Evolutionary conservation across 2,329 filamentous ascomycete genomes (phyloP).

Genomic region (Talaromyces sp.): DNA sequence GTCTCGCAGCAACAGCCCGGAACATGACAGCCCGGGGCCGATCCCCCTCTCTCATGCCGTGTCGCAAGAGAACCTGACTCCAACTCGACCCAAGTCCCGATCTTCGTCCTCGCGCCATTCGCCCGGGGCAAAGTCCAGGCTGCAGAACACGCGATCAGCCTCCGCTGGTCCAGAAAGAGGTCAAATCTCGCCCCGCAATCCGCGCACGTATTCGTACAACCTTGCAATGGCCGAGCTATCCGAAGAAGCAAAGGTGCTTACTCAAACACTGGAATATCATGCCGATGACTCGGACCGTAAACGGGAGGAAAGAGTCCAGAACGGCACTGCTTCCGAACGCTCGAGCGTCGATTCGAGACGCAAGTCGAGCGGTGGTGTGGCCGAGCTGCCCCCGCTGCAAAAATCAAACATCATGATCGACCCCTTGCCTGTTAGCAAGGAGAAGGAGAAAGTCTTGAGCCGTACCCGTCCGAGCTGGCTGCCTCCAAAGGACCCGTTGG

Average conservation of each 20-base stretch:
- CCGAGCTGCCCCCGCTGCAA: slow-evolving; percentile 55
- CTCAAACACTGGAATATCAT: slow-evolving; percentile 55
- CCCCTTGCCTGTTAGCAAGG: slow-evolving; percentile 60
- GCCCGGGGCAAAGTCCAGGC: slow-evolving; percentile 22
- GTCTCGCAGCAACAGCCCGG: slow-evolving; percentile 39
- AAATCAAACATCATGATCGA: slow-evolving; percentile 61
- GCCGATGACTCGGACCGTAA: slow-evolving; percentile 45
- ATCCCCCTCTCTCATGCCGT: slow-evolving; percentile 38
- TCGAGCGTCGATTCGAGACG: slow-evolving; percentile 35
- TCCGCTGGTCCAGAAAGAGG: slow-evolving; percentile 38
- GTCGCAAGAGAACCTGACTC: slow-evolving; percentile 13
- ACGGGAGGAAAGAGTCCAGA: slow-evolving; percentile 44
- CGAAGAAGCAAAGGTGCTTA: slow-evolving; percentile 55
- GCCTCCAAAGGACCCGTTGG: slow-evolving; percentile 69
- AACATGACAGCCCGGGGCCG: slow-evolving; percentile 32
- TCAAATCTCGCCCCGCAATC: slow-evolving; percentile 35
- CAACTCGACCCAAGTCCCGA: slow-evolving; percentile 7
- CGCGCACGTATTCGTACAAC: slow-evolving; percentile 55
- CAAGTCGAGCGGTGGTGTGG: slow-evolving; percentile 25
- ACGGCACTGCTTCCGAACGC: slow-evolving; percentile 31
- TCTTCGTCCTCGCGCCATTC: slow-evolving; percentile 17
- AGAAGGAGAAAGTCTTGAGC: slow-evolving; percentile 60
- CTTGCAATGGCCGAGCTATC: slow-evolving; percentile 53
- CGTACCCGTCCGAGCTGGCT: slow-evolving; percentile 64
- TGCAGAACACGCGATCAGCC: slow-evolving; percentile 21